Base-by-base conservation (phyloP, 768 basidiomycete species). In the Calocera viscosa region DNA sequence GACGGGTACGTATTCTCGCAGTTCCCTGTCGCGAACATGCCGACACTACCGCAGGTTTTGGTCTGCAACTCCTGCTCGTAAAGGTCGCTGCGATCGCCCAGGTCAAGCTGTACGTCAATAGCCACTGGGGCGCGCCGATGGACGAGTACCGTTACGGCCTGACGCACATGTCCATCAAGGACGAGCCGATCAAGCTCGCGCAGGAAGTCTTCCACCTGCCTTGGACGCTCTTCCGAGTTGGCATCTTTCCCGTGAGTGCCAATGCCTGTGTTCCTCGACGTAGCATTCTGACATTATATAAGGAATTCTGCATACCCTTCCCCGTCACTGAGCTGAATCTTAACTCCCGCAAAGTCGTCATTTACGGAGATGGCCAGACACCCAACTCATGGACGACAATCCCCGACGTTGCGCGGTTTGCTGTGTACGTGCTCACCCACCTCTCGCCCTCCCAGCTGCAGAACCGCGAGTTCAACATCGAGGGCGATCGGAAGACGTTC, bases 101-200 rank as follows among this genome's bases (percentile, higher is more conserved):
- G 30, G 53, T 60, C 26, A 60, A 60, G 30, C 53, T 60, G 26
- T 60, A 60, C 22, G 53, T 60, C 30, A 60, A 30, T 26, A 60
- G 53, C 53, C 53, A 60, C 30, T 60, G 53, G 53, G 53, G 53
- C 30, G 53, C 53, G 30, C 53, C 53, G 2, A 60, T 60, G 53
- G 53, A 60, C 53, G 53, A 60, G 53, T 60, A 60, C 53, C 53
- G 53, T 8, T 60, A 60, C 53, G 53, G 53, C 53, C 26, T 60
- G 53, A 60, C 53, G 26, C 53, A 60, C 30, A 60, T 60, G 53
- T 28, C 14, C 14, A 60, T 60, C 53, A 60, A 60, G 30, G 53
- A 60, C 22, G 53, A 60, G 53, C 53, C 53, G 53, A 60, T 60
- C 14, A 26, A 30, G 53, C 26, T 60, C 26, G 53, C 53, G 11